phyloP scores from a whole-genome alignment of 2,329 filamentous ascomycete genomes.

The Fusarium burgessii region DNA sequence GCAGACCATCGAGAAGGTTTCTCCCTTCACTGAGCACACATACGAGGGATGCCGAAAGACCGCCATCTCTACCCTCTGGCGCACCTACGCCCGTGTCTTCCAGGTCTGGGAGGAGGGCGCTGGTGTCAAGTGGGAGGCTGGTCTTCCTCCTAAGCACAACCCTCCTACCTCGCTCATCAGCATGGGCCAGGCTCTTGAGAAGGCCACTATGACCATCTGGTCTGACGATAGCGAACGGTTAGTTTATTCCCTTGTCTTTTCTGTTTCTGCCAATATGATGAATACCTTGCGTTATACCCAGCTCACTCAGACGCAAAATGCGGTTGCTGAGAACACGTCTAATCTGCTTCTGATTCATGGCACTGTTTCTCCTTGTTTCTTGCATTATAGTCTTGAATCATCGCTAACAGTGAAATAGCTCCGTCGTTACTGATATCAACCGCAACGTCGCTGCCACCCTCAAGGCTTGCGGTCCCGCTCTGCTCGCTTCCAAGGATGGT shows the following conservation, averaged over 20 bases:
- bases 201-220: constrained; percentile 87
- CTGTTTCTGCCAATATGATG: constrained; percentile 74
- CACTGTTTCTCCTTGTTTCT: constrained; percentile 44
- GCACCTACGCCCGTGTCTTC: constrained; percentile 92
- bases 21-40: constrained; percentile 85
- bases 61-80: constrained; percentile 90
- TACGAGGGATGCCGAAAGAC: constrained; percentile 96
- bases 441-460: constrained; percentile 90
- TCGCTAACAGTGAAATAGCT: constrained; percentile 68
- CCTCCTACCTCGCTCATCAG: constrained; percentile 84
- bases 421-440: constrained; percentile 94
- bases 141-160: constrained; percentile 83
- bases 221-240: constrained; percentile 93
- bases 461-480: constrained; percentile 88
- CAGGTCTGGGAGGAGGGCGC: constrained; percentile 81
- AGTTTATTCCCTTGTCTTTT: constrained; percentile 57
- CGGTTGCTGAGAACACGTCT: constrained; percentile 87
- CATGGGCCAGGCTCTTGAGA: constrained; percentile 87
- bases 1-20: constrained; percentile 84
- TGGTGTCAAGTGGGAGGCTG: constrained; percentile 88
- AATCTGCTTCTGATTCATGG: constrained; percentile 55
- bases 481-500: constrained; percentile 76
- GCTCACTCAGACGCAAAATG: constrained; percentile 97
- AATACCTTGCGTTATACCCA: constrained; percentile 94
- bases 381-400: constrained; percentile 28